Evolutionary conservation across 163 green algal genomes (phyloP).

Genomic region (Volvox carteri): DNA sequence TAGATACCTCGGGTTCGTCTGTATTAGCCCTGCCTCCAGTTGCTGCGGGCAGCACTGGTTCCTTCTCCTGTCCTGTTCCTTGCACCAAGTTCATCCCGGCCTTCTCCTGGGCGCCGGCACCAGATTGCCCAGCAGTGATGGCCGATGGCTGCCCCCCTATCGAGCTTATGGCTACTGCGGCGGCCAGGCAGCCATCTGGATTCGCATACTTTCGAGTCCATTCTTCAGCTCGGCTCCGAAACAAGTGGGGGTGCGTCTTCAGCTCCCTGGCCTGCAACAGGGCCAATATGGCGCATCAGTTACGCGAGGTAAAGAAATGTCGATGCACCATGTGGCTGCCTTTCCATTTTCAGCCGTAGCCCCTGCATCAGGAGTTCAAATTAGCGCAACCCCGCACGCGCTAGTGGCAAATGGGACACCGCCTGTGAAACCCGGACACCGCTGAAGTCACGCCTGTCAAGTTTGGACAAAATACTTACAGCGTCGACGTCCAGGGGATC

Average conservation of each 20-base stretch:
- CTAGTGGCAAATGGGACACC: too few species aligned
- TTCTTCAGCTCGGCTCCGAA: slow-evolving; percentile 20
- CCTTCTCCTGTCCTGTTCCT: not conserved
- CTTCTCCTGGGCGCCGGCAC: too few species aligned
- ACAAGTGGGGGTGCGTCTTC: slow-evolving; percentile 45
- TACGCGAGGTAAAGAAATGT: too few species aligned
- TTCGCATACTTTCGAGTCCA: slow-evolving; percentile 14
- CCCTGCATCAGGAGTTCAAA: too few species aligned
- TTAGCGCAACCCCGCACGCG: too few species aligned
- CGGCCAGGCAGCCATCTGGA: not conserved
- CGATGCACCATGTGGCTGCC: too few species aligned
- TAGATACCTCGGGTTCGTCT: too few species aligned
- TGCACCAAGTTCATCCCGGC: not conserved
- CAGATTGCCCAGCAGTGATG: not conserved
- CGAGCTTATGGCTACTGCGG: not conserved
- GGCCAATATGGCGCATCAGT: too few species aligned
- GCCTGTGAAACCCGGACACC: too few species aligned
- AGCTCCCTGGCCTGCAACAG: slow-evolving; percentile 60
- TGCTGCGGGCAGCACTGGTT: not conserved
- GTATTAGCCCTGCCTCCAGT: not conserved
- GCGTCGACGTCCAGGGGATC: slow-evolving; percentile 80
- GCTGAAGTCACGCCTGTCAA: not conserved
- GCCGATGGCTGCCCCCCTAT: not conserved
- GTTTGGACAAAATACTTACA: not conserved
- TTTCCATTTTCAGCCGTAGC: too few species aligned